Conservation (phyloP, 2,329 filamentous ascomycete species). For the Thielaviopsis punctulata region DNA sequence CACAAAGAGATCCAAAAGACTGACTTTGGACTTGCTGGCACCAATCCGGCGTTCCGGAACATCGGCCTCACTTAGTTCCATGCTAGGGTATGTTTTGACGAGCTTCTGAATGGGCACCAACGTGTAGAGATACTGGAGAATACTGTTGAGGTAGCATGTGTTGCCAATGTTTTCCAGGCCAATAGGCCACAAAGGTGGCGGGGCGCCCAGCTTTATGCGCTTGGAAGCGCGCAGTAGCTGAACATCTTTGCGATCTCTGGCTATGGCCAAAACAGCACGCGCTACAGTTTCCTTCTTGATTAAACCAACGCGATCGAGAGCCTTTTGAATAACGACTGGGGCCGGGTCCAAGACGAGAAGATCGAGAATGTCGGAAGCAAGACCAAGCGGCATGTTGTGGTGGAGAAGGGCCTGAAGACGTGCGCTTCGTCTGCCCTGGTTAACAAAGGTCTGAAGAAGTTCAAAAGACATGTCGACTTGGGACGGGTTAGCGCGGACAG, state of each 20-base stretch:
- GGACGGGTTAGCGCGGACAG: slow-evolving; percentile 14
- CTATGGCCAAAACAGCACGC: slow-evolving; percentile 17
- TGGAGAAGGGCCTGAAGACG: slow-evolving; percentile 10
- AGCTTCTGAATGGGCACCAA: slow-evolving; percentile 66
- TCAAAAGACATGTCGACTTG: slow-evolving; percentile 14
- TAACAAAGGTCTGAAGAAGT: slow-evolving; percentile 14
- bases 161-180: slow-evolving; percentile 90
- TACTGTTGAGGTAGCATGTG: slow-evolving; percentile 93
- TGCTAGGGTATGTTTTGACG: slow-evolving; percentile 56
- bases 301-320: slow-evolving; percentile 4
- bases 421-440: slow-evolving; percentile 12
- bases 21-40: slow-evolving; percentile 37
- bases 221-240: slow-evolving; percentile 11
- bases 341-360: slow-evolving; percentile 3
- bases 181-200: slow-evolving; percentile 31
- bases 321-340: slow-evolving; percentile 8
- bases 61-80: slow-evolving; percentile 49
- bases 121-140: slow-evolving; percentile 89
- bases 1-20: slow-evolving; percentile 39
- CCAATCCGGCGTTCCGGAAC: slow-evolving; percentile 56
- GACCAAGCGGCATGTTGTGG: slow-evolving; percentile 10
- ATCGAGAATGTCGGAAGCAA: slow-evolving; percentile 11
- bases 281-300: slow-evolving; percentile 13
- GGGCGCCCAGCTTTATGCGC: slow-evolving; percentile 20
- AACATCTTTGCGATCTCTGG: slow-evolving; percentile 16